These are phyloP conservation scores for Penicillium pancosmium DNA, from an alignment of 495 filamentous ascomycete species.

Conservation along the genomic window DNA sequence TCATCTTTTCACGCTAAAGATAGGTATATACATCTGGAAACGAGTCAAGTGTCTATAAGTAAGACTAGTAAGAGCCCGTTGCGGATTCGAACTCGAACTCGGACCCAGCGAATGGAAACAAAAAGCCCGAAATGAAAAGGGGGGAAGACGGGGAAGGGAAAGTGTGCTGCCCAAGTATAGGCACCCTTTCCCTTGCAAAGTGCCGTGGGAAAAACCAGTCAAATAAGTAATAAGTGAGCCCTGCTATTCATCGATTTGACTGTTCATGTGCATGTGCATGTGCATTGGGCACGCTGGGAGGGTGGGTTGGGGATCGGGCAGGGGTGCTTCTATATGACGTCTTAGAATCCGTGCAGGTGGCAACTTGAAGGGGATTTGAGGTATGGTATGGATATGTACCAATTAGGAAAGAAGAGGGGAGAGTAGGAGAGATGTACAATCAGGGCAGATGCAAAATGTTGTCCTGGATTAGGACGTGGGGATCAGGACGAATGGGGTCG, in stretches of 20 bases:
- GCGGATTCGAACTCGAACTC: no score
- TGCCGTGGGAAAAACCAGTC: no score
- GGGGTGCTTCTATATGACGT: no score
- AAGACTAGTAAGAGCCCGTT: no score
- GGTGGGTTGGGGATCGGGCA: no score
- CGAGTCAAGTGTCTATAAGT: not conserved
- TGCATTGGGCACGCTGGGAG: no score
- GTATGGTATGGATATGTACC: slow-evolving; percentile 17
- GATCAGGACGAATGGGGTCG: not conserved
- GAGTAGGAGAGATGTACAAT: slow-evolving; percentile 10
- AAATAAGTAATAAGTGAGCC: no score
- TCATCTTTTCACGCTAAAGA: slow-evolving; percentile 23
- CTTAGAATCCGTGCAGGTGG: not conserved
- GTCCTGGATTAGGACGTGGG: not conserved
- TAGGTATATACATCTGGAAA: slow-evolving; percentile 25
- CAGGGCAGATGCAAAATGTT: not conserved
- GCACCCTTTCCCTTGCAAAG: no score
- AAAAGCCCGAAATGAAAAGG: not conserved
- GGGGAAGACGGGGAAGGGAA: no score
- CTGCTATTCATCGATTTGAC: no score
- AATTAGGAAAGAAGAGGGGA: not conserved
- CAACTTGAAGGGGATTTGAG: not conserved
- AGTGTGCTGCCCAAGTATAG: no score
- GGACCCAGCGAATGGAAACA: not conserved
- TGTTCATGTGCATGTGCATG: no score